A percentile compares a stretch with the other conserved stretches of the same genome.
These are phyloP conservation scores for Solanum etuberosum DNA, from an alignment of 257 asterid species.

Conservation along the genomic window DNA sequence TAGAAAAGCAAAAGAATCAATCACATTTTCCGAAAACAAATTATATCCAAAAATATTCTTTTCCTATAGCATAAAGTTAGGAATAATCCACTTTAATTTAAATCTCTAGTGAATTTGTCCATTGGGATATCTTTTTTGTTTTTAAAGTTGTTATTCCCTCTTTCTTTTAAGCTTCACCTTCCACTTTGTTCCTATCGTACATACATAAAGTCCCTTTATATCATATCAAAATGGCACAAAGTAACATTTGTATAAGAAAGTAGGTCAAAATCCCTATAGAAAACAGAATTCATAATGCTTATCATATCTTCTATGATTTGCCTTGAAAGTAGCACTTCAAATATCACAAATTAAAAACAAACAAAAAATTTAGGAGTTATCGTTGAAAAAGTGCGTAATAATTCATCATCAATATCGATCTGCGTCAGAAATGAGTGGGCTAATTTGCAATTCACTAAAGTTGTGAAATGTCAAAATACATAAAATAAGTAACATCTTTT, in stretches of 20 bases:
- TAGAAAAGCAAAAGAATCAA: neutral
- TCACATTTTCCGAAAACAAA: neutral
- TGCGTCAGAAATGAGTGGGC: neutral
- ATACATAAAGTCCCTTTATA: neutral
- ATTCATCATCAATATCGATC: neutral
- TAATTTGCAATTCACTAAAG: neutral
- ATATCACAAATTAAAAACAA: neutral
- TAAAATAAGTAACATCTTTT: neutral
- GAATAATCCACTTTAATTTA: neutral
- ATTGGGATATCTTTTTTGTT: neutral
- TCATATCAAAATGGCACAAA: neutral
- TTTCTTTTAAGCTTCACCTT: neutral
- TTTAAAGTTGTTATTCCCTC: neutral
- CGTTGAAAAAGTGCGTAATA: neutral
- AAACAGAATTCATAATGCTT: neutral
- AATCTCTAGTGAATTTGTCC: neutral
- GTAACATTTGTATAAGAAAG: neutral
- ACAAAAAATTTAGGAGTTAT: neutral
- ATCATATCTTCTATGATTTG: neutral
- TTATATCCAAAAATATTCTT: neutral
- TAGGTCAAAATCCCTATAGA: neutral
- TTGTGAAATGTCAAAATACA: neutral
- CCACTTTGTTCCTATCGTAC: neutral
- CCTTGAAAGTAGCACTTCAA: neutral
- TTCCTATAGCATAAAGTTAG: neutral